Percentiles rank a stretch among this genome's conserved stretches.
These are phyloP conservation scores for Rhizopogon rudus DNA, from an alignment of 768 basidiomycete species.

Conservation along the genomic window DNA sequence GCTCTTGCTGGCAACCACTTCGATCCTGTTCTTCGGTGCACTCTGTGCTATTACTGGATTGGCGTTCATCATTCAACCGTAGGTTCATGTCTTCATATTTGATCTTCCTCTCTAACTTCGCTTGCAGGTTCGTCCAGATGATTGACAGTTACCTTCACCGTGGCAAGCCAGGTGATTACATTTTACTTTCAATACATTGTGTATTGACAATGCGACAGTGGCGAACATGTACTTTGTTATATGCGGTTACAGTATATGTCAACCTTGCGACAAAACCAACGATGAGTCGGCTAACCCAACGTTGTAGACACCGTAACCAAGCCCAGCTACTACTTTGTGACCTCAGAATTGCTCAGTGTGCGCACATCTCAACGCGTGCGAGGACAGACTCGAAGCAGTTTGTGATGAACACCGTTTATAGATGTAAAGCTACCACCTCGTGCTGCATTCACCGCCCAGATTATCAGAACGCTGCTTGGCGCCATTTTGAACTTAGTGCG, in stretches of 20 bases:
- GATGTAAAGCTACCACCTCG: conserved; percentile 58
- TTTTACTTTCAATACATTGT: too few species aligned
- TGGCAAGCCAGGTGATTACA: conserved; percentile 34
- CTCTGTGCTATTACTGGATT: conserved; percentile 46
- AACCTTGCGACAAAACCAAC: too few species aligned
- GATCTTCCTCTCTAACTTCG: too few species aligned
- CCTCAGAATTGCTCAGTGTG: conserved; percentile 38
- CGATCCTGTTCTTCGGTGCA: conserved; percentile 49
- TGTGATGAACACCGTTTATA: neutral
- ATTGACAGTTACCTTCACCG: conserved; percentile 33
- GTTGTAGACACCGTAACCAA: conserved; percentile 47
- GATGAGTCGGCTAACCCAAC: conserved; percentile 3
- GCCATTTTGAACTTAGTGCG: conserved; percentile 38
- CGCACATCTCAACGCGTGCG: too few species aligned
- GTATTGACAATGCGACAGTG: conserved; percentile 1
- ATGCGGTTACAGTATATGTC: conserved; percentile 26
- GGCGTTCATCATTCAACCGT: conserved; percentile 9
- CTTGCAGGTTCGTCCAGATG: conserved; percentile 25
- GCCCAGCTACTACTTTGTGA: conserved; percentile 51
- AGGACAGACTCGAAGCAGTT: too few species aligned
- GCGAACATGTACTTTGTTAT: neutral
- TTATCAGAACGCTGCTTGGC: conserved; percentile 50
- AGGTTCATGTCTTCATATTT: conserved; percentile 4
- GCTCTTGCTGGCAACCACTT: conserved; percentile 45
- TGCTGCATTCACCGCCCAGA: conserved; percentile 56